Base-by-base conservation (phyloP, 75 land plant species). In the Pseudotsuga menziesii region DNA sequence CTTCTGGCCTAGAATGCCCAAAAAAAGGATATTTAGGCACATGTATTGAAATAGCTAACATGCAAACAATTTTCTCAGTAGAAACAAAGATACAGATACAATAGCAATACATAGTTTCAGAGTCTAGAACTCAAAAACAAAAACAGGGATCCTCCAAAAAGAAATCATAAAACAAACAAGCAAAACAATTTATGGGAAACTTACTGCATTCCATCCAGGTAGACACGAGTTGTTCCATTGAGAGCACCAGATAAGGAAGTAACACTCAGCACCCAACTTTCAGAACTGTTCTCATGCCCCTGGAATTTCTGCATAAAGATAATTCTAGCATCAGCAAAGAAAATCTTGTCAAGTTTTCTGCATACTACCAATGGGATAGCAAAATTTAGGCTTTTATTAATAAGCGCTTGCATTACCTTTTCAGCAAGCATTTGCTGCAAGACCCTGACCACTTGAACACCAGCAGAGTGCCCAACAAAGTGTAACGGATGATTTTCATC, bases 381-480 rank as follows among this genome's bases (percentile, higher is more conserved):
- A 78, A 78, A 52, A 20, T 56, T 52, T 8, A 74, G 61, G 36
- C 26, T n/a, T 72, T 19, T 15, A 12, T 39, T 52, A 14, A 29
- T 32, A 78, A 17, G 57, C n/a, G 22, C 12, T 61, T 32, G 54
- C 2, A 57, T 23, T 60, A 93, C 98, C 90, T 95, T 93, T 66
- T 96, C 93, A 27, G 93, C 89, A 27, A 96, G 91, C 98, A 96
- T 92, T 78, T 96, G 95, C 75, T 96, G 99, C 83, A 96, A 73
- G 9, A 94, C 76, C 15, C 99, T 82, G 55, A 87, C 90, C 70
- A 96, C 99, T 78, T 96, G 99, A 9, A 87, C 99, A 58, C 99
- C 99, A 11, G 99, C 86, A 0, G 99, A 96, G 64, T 96, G 99
- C 15, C 98, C 98, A 52, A 96, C 99, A 84, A 96, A 92, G 62